A percentile compares a stretch with the other conserved stretches of the same genome.
Evolutionary conservation across 2,329 filamentous ascomycete genomes (phyloP).

Genomic region (Beauveria varroae): DNA sequence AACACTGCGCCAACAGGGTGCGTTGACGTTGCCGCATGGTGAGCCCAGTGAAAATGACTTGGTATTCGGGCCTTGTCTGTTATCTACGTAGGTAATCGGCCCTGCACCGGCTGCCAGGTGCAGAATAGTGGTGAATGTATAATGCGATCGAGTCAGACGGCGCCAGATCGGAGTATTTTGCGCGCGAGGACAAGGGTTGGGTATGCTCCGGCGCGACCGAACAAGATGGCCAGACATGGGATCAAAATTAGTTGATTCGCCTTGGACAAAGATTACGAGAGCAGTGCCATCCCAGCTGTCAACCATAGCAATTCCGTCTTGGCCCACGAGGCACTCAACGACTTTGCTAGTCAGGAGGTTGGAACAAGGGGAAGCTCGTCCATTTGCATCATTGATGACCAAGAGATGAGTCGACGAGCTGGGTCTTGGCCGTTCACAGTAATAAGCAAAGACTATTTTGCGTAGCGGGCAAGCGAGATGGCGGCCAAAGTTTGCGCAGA

Average conservation of each 20-base stretch:
- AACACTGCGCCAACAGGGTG: constrained; percentile 1
- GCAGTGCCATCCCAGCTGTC: neutral
- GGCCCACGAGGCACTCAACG: too few species aligned
- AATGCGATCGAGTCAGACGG: constrained; percentile 6
- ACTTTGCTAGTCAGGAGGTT: too few species aligned
- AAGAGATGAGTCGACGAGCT: neutral
- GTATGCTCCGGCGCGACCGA: neutral
- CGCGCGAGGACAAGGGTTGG: neutral
- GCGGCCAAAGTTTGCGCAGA: neutral
- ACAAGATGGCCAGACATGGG: neutral
- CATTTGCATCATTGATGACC: neutral
- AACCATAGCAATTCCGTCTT: neutral
- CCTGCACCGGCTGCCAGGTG: neutral
- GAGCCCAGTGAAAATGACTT: neutral
- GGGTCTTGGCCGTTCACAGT: neutral
- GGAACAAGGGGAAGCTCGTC: too few species aligned
- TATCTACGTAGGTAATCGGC: neutral
- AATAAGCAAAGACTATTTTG: neutral
- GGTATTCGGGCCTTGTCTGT: constrained; percentile 10
- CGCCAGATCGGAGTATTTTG: constrained; percentile 1
- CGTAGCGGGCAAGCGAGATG: neutral
- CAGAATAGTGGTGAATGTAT: neutral
- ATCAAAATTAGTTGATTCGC: neutral
- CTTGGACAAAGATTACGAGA: neutral
- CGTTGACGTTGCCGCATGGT: constrained; percentile 2